Evolutionary conservation across 139 green algal genomes (phyloP), one percentile per base, ranked within the genome.

Genomic region (Asterochloris sp.): DNA sequence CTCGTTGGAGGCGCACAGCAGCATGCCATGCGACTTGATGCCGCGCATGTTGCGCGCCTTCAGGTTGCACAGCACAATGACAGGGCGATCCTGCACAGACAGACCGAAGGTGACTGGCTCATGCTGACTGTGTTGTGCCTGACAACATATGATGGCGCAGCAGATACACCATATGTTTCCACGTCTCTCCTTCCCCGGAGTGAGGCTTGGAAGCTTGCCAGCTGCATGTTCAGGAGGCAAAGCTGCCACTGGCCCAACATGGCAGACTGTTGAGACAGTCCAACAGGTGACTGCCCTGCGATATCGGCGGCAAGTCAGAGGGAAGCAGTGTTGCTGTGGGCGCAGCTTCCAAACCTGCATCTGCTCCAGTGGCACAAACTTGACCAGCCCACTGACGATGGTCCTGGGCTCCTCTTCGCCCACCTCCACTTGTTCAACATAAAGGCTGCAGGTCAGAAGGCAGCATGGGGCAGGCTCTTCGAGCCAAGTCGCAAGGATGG

Each of bases 21-120:
- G 87, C 93, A 97, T 97, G 83, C 93, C 94, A 76, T 94, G 88
- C 16, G 87, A 94, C 88, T 95, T 95, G 81, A 97, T 89, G 75
- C 93, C 94, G 0, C 96, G 88, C 96, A 99, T 99, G 85, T 97
- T 98, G 77, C 93, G 92, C 0, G 96, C 90, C 90, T 99, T 99
- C 9, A 99, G 87, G 90, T 99, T 99, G 84, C 89, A 93, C 29
- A 98, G 88, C 17, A 98, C 92, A 62, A 96, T 76, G 27, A 99
- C 96, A 68, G 87, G 84, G 26, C 91, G 86, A 62, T 89, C 89
- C 87, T 96, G 82, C 78, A 62, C 13, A 27, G 28, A 16, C 64
- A 24, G 29, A 47, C 10, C 63, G 54, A 62, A 76, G 71, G 71
- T 60, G 8, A 29, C 14, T 76, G 71, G n/a, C n/a, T 28, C 26